Conservation (phyloP, 2,329 filamentous ascomycete genomes). For the Cladosporium sp. region DNA sequence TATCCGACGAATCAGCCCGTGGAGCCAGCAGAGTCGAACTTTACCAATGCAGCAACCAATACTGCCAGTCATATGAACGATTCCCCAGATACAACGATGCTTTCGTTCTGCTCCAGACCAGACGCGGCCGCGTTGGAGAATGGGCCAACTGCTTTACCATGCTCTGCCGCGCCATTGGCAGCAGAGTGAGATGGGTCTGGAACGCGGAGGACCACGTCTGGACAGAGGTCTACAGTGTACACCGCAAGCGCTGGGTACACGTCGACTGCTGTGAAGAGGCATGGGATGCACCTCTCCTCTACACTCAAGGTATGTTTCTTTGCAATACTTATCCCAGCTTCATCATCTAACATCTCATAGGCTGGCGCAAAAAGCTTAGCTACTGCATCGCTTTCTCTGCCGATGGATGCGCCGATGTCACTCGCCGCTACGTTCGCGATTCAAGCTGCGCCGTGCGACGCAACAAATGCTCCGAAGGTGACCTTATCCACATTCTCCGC, state of each 20-base stretch:
- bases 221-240: conserved; percentile 95
- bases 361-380: conserved; percentile 93
- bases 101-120: conserved; percentile 82
- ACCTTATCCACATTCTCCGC: conserved; percentile 79
- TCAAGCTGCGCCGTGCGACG: conserved; percentile 67
- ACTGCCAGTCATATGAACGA: conserved; percentile 74
- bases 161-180: conserved; percentile 89
- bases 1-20: conserved; percentile 82
- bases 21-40: conserved; percentile 84
- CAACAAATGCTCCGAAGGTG: conserved; percentile 77
- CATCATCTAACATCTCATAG: conserved; percentile 33
- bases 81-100: conserved; percentile 95
- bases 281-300: conserved; percentile 90
- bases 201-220: conserved; percentile 96
- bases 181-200: conserved; percentile 94
- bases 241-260: conserved; percentile 92
- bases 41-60: conserved; percentile 74
- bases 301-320: conserved; percentile 65
- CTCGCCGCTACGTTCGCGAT: conserved; percentile 66
- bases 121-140: conserved; percentile 82
- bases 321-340: background rate
- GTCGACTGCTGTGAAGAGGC: conserved; percentile 91
- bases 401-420: conserved; percentile 69
- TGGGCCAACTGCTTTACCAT: conserved; percentile 99
- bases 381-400: conserved; percentile 97